These are phyloP conservation scores for Agaricus subrufescens DNA, from an alignment of 768 basidiomycete genomes.

Conservation along the genomic window DNA sequence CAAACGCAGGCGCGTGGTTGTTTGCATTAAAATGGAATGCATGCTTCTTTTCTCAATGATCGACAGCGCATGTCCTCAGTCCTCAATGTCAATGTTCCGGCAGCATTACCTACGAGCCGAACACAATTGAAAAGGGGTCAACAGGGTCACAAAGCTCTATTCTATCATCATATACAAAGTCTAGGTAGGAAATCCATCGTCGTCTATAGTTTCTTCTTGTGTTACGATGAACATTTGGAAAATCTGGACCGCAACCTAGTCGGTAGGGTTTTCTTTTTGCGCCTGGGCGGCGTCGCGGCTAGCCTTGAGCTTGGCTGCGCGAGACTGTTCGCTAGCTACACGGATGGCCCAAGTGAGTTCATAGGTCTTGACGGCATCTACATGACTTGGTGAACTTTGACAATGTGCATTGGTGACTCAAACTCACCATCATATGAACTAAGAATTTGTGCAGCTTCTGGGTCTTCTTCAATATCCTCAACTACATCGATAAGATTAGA, in stretches of 20 bases:
- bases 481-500: constrained; percentile 88
- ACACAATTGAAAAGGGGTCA: constrained; percentile 27
- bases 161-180: background rate
- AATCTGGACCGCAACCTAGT: background rate
- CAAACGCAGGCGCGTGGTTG: too few relatives aligned
- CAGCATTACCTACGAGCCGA: background rate
- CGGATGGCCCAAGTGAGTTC: constrained; percentile 94
- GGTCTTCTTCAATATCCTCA: constrained; percentile 86
- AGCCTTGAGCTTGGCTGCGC: constrained; percentile 38
- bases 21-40: too few relatives aligned
- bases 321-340: constrained; percentile 66
- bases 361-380: constrained; percentile 85
- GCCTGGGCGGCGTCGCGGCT: constrained; percentile 23
- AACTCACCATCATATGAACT: constrained; percentile 75
- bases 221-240: background rate
- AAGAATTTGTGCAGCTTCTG: constrained; percentile 75
- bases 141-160: constrained; percentile 16
- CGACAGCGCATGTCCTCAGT: too few relatives aligned
- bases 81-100: too few relatives aligned
- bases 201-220: background rate
- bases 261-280: constrained; percentile 14
- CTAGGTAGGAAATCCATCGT: background rate
- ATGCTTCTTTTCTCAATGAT: too few relatives aligned
- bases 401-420: background rate
- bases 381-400: background rate